Evolutionary conservation across 1,284 basidiomycete genomes (phyloP).

Genomic region (Vanrija humicola): DNA sequence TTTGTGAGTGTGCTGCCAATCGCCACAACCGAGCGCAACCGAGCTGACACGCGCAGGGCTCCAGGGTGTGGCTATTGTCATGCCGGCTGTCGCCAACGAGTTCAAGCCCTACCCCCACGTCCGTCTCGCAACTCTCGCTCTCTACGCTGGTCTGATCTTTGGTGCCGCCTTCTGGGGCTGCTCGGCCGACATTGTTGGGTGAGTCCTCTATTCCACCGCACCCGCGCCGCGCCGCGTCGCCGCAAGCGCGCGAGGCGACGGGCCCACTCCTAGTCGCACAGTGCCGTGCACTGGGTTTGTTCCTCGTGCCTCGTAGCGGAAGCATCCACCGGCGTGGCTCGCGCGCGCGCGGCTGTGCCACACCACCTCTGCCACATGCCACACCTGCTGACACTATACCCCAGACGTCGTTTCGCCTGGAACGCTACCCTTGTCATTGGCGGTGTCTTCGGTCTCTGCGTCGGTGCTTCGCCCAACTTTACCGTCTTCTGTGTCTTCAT

Average conservation of each 20-base stretch:
- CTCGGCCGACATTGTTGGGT: conserved; percentile 48
- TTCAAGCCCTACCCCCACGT: conserved; percentile 30
- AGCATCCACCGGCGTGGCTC: not conserved
- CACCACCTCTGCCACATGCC: not conserved
- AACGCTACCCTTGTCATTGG: conserved; percentile 60
- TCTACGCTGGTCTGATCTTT: conserved; percentile 59
- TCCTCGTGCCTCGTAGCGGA: not conserved
- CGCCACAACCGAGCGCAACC: too few species aligned
- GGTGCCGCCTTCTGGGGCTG: conserved; percentile 58
- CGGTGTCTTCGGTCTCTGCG: conserved; percentile 59
- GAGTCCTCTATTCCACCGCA: conserved; percentile 1
- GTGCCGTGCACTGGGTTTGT: too few species aligned
- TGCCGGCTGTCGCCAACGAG: conserved; percentile 54
- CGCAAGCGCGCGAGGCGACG: too few species aligned
- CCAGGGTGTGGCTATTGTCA: conserved; percentile 56
- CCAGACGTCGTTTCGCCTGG: conserved; percentile 57
- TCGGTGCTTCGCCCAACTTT: conserved; percentile 58
- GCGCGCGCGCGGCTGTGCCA: too few species aligned
- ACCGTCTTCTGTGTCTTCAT: conserved; percentile 31
- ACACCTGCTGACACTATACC: not conserved
- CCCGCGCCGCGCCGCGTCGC: not conserved
- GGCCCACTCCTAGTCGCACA: too few species aligned
- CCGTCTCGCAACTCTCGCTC: conserved; percentile 52
- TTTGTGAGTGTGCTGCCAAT: conserved; percentile 37
- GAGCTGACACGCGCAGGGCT: conserved; percentile 38